phyloP scores from a whole-genome alignment of 345 rosid species.

The Geranium brycei region DNA sequence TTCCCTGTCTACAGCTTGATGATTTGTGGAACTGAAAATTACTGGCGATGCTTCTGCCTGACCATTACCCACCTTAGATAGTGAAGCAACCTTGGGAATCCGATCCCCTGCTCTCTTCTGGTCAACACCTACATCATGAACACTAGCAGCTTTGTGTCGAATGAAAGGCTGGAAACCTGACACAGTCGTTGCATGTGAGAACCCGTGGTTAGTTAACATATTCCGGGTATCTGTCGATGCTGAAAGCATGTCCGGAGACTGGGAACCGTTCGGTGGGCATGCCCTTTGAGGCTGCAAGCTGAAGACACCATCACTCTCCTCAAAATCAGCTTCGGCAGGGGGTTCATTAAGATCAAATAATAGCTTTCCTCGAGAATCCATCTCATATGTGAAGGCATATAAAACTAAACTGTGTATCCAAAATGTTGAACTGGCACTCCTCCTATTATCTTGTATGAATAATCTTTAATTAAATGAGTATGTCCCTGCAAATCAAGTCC shows the following conservation, averaged over 20 bases:
- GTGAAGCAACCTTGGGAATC: constrained; percentile 21
- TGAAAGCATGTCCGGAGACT: constrained; percentile 31
- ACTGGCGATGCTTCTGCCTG: constrained; percentile 24
- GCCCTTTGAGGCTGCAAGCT: constrained; percentile 49
- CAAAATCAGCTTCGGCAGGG: constrained; percentile 56
- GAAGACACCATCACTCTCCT: constrained; percentile 32
- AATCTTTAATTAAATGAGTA: neutral
- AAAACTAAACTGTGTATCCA: constrained; percentile 24
- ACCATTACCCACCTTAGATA: constrained; percentile 18
- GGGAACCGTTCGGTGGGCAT: constrained; percentile 33
- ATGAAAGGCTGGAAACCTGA: constrained; percentile 95
- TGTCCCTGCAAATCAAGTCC: neutral
- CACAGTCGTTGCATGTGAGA: constrained; percentile 61
- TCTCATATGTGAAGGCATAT: constrained; percentile 71
- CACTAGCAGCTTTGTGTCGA: constrained; percentile 27
- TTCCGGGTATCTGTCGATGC: constrained; percentile 38
- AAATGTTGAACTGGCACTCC: constrained; percentile 7
- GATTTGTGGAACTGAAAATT: constrained; percentile 24
- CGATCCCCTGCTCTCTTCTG: constrained; percentile 26
- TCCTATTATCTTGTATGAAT: constrained; percentile 10
- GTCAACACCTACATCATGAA: constrained; percentile 25
- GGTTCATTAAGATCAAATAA: constrained; percentile 98
- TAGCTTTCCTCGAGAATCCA: constrained; percentile 78
- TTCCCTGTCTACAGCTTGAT: constrained; percentile 54
- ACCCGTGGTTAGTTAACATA: constrained; percentile 38